A percentile compares a stretch with the other conserved stretches of the same genome.
Evolutionary conservation across 257 asterid species (phyloP).

Genomic region (Perilla frutescens): DNA sequence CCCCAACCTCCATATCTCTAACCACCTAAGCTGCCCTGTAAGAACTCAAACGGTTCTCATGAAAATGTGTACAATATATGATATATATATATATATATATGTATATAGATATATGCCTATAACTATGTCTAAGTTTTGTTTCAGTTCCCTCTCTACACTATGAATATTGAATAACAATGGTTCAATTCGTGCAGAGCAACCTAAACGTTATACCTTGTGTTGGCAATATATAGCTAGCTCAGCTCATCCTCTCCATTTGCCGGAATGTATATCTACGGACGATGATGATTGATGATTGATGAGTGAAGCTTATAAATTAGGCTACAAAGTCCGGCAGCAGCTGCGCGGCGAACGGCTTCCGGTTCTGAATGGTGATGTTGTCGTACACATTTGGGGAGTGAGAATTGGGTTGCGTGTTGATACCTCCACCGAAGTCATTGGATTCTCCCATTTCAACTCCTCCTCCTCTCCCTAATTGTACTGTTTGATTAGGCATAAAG

Average conservation of each 20-base stretch:
- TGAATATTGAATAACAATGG: constrained; percentile 37
- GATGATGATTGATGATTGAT: too few relatives aligned
- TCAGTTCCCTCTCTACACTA: constrained; percentile 52
- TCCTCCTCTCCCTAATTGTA: constrained; percentile 61
- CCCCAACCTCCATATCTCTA: constrained; percentile 57
- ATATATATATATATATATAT: constrained; percentile 27
- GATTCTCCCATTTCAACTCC: constrained; percentile 60
- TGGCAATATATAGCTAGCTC: not conserved
- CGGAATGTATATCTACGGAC: not conserved
- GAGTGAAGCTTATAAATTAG: constrained; percentile 21
- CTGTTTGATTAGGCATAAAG: constrained; percentile 62
- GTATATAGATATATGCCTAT: constrained; percentile 40
- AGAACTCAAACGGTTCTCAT: constrained; percentile 60
- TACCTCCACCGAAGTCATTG: constrained; percentile 46
- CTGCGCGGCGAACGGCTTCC: constrained; percentile 83
- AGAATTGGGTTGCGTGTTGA: constrained; percentile 51
- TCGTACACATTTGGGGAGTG: constrained; percentile 68
- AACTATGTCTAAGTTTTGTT: constrained; percentile 35
- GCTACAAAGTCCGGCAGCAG: constrained; percentile 89
- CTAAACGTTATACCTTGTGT: constrained; percentile 7
- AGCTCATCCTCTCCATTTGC: not conserved
- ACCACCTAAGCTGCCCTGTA: constrained; percentile 54
- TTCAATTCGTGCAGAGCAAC: constrained; percentile 36
- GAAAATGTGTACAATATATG: constrained; percentile 48
- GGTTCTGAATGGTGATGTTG: constrained; percentile 68